Evolutionary conservation across 225 moss, liverwort and hornwort species (phyloP), one percentile per base, ranked within the genome.

Genomic region (Sphagnum tenellum): DNA sequence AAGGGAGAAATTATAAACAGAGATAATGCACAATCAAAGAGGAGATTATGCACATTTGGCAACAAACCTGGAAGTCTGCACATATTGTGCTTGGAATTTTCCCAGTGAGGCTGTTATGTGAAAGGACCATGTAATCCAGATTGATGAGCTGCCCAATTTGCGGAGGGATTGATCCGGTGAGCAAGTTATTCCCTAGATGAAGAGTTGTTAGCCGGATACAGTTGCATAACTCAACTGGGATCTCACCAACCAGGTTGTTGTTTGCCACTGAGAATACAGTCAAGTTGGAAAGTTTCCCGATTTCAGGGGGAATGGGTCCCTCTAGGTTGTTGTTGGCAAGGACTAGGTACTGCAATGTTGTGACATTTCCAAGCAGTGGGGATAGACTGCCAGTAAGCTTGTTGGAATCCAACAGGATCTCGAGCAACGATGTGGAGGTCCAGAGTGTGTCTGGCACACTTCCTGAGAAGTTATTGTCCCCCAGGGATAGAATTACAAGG

Each of bases 121-220:
- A 74, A 50, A 93, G 67, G 60, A 82, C 78, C 14, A 93, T 74
- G 50, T 93, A 86, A 63, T 88, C 86, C 9, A 93, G 72, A 58
- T 88, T 90, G 71, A 90, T 80, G 12, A 93, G 82, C 79, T 74
- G 70, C 44, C 90, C 90, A n/a, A 93, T 77, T 9, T 76, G 74
- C 4, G 66, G 66, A 3, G 90, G 88, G 45, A 93, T 88, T 5
- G 46, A 68, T 49, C 93, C 93, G 3, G 82, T 86, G 56, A 90
- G 65, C 10, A 45, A 66, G 12, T 93, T 93, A 47, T 64, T 82
- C n/a, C 90, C 90, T 3, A 93, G 75, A 61, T 93, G 88, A 8
- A 90, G 82, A 9, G 86, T 86, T 8, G 87, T 86, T 8, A 93
- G 78, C 50, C 72, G 69, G 14, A 78, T 76, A n/a, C 89, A 89